These are phyloP conservation scores for Paecilomyces sp. DNA, from an alignment of 2,329 filamentous ascomycete species.

Conservation along the genomic window DNA sequence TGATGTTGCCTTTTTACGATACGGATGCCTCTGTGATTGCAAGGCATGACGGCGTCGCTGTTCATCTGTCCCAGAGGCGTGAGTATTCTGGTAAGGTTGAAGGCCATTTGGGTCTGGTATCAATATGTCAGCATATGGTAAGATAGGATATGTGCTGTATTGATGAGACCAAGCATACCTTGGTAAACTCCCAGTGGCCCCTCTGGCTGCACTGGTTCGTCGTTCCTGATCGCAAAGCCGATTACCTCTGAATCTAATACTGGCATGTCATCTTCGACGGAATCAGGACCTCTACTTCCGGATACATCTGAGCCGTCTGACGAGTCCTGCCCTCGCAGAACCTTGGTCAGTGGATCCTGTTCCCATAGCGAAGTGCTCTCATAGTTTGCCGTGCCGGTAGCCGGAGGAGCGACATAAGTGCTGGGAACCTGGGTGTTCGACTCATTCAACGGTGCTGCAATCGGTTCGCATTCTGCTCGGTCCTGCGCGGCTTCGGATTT, in stretches of 20 bases:
- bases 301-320: background rate
- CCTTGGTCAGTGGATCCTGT: background rate
- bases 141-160: background rate
- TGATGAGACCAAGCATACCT: background rate
- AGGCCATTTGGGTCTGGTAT: background rate
- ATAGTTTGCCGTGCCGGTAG: background rate
- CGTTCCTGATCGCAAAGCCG: background rate
- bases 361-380: background rate
- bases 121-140: background rate
- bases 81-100: background rate
- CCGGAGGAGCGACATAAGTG: background rate
- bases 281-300: background rate
- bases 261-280: background rate
- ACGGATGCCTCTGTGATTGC: background rate
- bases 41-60: background rate
- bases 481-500: background rate
- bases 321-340: background rate
- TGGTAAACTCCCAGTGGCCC: background rate
- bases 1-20: background rate
- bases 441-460: background rate
- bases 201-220: conserved; percentile 1
- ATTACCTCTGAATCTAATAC: background rate
- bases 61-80: background rate
- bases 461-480: background rate
- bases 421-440: background rate